Evolutionary conservation across 169 alveolate genomes (phyloP).

Genomic region (Eimeria acervulina): DNA sequence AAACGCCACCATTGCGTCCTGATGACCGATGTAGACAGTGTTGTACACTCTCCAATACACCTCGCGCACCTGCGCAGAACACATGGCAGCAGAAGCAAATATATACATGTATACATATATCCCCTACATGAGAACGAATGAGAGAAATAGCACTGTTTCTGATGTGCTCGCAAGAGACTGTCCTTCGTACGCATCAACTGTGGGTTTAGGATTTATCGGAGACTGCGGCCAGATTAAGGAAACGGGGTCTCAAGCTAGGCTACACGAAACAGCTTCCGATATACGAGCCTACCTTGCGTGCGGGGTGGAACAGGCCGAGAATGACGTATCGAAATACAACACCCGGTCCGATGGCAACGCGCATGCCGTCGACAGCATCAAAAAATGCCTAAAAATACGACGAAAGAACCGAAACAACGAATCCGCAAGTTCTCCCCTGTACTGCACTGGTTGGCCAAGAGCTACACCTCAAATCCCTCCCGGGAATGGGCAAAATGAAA

Average conservation of each 20-base stretch:
- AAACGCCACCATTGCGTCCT: conserved; percentile 98
- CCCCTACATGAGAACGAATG: neutral
- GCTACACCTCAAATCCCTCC: neutral
- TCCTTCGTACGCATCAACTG: neutral
- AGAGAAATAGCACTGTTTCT: neutral
- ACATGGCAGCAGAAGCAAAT: neutral
- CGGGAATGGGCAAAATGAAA: neutral
- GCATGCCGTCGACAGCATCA: conserved; percentile 99
- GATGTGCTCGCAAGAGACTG: too few species aligned
- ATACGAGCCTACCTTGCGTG: conserved; percentile 96
- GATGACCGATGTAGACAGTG: conserved; percentile 98
- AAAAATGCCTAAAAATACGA: conserved; percentile 95
- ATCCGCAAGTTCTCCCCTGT: neutral
- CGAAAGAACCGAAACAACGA: too few species aligned
- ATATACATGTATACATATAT: neutral
- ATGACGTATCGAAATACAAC: conserved; percentile 96
- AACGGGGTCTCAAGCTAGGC: neutral
- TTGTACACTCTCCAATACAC: conserved; percentile 99
- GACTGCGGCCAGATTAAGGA: neutral
- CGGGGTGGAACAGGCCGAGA: conserved; percentile 99
- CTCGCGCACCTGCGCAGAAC: conserved; percentile 84
- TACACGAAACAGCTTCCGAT: neutral
- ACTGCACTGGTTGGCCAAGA: neutral
- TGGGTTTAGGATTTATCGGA: neutral
- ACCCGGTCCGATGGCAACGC: conserved; percentile 99